Evolutionary conservation across 2,329 filamentous ascomycete genomes (phyloP).

Genomic region (Colletotrichum phormii): DNA sequence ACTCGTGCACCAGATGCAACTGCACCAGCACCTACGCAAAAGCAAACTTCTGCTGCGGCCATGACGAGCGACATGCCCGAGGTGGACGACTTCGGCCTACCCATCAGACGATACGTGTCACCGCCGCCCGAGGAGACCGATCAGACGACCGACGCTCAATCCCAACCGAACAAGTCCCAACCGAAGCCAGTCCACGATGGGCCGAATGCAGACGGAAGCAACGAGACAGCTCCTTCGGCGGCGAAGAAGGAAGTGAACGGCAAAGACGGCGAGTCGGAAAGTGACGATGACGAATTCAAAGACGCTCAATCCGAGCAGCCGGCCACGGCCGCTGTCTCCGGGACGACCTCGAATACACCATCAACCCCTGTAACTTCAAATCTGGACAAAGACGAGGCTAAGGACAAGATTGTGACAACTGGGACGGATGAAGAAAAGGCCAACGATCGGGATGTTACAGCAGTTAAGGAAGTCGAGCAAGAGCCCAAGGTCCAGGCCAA

Average conservation of each 20-base stretch:
- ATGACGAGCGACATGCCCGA: slow-evolving; percentile 54
- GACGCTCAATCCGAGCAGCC: slow-evolving; percentile 41
- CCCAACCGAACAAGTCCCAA: slow-evolving; percentile 11
- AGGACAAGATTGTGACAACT: slow-evolving; percentile 2
- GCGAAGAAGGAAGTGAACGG: slow-evolving; percentile 10
- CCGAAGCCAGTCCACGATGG: slow-evolving; percentile 15
- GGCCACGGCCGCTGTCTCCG: slow-evolving; percentile 20
- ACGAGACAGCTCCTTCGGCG: slow-evolving; percentile 29
- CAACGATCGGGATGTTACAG: not conserved
- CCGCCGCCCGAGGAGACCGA: slow-evolving; percentile 40
- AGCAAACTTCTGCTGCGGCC: slow-evolving; percentile 41
- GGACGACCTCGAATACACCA: slow-evolving; percentile 23
- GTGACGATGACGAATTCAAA: slow-evolving; percentile 43
- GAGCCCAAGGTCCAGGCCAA: slow-evolving; percentile 1
- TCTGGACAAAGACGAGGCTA: slow-evolving; percentile 16
- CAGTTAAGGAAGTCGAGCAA: not conserved
- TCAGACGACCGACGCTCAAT: slow-evolving; percentile 16
- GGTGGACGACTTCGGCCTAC: slow-evolving; percentile 79
- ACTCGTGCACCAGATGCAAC: slow-evolving; percentile 39
- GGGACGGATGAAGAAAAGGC: slow-evolving; percentile 20
- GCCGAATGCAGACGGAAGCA: slow-evolving; percentile 16
- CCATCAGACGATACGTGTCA: slow-evolving; percentile 63
- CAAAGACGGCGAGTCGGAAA: slow-evolving; percentile 40
- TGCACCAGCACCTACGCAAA: slow-evolving; percentile 40
- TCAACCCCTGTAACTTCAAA: slow-evolving; percentile 28